These are phyloP conservation scores for Simplicillium aogashimaense DNA, from an alignment of 2,329 filamentous ascomycete genomes.

Conservation along the genomic window DNA sequence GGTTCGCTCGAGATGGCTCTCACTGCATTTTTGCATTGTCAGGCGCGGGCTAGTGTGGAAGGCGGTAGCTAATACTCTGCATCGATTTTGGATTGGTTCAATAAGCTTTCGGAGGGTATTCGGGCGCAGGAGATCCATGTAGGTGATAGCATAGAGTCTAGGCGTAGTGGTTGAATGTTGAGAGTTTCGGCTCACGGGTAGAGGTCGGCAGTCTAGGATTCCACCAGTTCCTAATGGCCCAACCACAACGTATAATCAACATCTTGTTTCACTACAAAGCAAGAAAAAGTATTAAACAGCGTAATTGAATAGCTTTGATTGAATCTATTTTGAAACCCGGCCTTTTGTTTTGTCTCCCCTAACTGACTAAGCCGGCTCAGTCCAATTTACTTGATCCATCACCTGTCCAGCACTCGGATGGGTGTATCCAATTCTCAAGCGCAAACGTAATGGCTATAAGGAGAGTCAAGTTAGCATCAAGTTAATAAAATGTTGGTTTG, in stretches of 20 bases:
- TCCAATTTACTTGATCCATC: constrained; percentile 94
- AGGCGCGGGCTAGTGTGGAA: background rate
- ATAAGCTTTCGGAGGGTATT: too few species aligned
- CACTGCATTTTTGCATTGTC: background rate
- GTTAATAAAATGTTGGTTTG: background rate
- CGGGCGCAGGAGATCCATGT: too few species aligned
- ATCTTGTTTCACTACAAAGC: background rate
- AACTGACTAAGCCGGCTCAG: constrained; percentile 51
- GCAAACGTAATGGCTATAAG: constrained; percentile 66
- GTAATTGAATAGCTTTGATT: too few species aligned
- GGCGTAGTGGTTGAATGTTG: too few species aligned
- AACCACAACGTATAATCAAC: too few species aligned
- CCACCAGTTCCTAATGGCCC: too few species aligned
- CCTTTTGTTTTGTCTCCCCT: background rate
- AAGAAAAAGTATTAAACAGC: background rate
- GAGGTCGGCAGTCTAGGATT: too few species aligned
- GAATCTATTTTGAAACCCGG: too few species aligned
- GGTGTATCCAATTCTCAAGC: constrained; percentile 74
- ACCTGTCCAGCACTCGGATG: constrained; percentile 61
- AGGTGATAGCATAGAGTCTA: too few species aligned
- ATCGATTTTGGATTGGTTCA: too few species aligned
- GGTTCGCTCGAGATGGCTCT: constrained; percentile 59
- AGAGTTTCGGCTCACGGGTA: too few species aligned
- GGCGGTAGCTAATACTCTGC: background rate
- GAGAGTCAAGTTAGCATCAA: constrained; percentile 8